Evolutionary conservation across 2,329 filamentous ascomycete species (phyloP), one percentile per base, ranked within the genome.

Genomic region (Ceratocystis cacaofunesta): DNA sequence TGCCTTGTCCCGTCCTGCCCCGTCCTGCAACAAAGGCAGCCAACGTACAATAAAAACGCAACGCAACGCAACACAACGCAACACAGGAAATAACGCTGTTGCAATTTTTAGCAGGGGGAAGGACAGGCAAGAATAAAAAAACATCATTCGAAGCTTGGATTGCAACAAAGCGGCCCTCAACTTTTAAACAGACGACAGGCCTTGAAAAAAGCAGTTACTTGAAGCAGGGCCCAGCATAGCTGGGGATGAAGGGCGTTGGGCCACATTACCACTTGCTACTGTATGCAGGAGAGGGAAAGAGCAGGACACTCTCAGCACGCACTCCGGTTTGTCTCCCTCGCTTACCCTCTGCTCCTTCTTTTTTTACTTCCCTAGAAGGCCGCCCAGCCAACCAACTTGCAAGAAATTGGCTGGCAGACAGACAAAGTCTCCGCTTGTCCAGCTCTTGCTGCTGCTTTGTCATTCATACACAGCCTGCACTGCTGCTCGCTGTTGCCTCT

Each of bases 111-210:
- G 22, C 25, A 30, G 8, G 15, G 19, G 12, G 4, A 28, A 6
- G 50, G n/a, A 55, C 12, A 28, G 10, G 15, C 5, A 30, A 55
- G 50, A 55, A 57, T 1, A 57, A 30, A 57, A 19, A 57, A 28
- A 57, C 22, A 28, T 28, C 17, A 32, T 57, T 30, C 5, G 52
- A 57, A 57, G 52, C 52, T 57, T 17, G 52, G 25, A 57, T 57
- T 57, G 25, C 52, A 57, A 32, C 52, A 57, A 57, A 57, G 10
- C 17, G 52, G 10, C 52, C 52, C 30, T 57, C 52, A 57, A 57
- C 30, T 57, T 50, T 57, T 57, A 57, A 57, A 28, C 19, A 57
- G 52, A 57, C 52, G 52, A 57, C 52, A 57, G 30, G 52, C 52
- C 52, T 57, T 57, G 22, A 12, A 28, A 28, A n/a, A 57, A 6